Evolutionary conservation across 2,329 filamentous ascomycete genomes (phyloP).

Genomic region (Pseudogymnoascus sp.): DNA sequence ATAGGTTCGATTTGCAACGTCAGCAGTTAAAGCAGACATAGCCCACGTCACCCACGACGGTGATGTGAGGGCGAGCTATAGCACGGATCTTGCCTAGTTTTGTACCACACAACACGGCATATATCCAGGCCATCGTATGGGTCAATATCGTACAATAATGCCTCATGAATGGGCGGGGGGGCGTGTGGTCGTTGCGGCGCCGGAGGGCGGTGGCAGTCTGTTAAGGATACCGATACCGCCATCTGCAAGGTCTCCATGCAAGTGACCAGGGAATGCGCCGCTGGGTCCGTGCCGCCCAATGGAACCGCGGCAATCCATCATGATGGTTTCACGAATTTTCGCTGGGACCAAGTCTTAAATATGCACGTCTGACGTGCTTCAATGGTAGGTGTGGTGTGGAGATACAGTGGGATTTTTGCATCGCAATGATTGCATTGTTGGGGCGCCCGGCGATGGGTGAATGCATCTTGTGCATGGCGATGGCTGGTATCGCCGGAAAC

Average conservation of each 20-base stretch:
- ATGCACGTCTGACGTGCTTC: background rate
- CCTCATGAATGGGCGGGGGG: background rate
- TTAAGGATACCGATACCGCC: background rate
- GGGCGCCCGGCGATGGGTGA: background rate
- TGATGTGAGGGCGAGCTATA: background rate
- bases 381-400: background rate
- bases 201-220: background rate
- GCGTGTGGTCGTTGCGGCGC: background rate
- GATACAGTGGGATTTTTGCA: constrained; percentile 4
- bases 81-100: background rate
- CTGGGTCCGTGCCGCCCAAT: background rate
- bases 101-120: background rate
- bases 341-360: background rate
- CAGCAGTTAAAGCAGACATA: background rate
- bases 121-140: background rate
- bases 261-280: background rate
- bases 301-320: background rate
- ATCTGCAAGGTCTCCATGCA: background rate
- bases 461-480: background rate
- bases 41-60: background rate
- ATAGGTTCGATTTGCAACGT: background rate
- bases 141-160: background rate
- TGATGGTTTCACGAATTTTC: background rate
- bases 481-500: background rate
- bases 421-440: background rate